Evolutionary conservation across 441 rosid genomes (phyloP).

Genomic region (Viola pubescens): DNA sequence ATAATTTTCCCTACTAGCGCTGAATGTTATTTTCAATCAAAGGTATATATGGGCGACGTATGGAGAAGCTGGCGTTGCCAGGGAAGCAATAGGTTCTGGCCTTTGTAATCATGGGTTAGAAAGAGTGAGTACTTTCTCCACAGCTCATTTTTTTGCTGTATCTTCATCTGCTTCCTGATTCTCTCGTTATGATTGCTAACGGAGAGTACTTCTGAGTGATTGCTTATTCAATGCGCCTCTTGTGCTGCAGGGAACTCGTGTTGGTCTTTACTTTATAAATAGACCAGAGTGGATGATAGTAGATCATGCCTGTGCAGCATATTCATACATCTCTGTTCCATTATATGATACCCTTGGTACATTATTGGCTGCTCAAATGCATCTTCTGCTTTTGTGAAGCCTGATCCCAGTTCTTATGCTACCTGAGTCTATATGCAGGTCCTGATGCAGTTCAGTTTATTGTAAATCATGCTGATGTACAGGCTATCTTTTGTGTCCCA

Average conservation of each 20-base stretch:
- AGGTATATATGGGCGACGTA: slow-evolving; percentile 97
- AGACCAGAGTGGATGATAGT: slow-evolving; percentile 90
- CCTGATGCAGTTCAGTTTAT: slow-evolving; percentile 91
- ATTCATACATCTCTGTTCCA: slow-evolving; percentile 86
- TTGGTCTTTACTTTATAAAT: slow-evolving; percentile 82
- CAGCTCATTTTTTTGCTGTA: neutral
- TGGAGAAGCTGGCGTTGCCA: slow-evolving; percentile 83
- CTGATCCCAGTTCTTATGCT: slow-evolving; percentile 11
- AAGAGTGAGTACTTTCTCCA: slow-evolving; percentile 34
- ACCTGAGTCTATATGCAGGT: slow-evolving; percentile 38
- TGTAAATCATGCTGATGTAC: slow-evolving; percentile 74
- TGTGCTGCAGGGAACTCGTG: slow-evolving; percentile 55
- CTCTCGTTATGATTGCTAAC: neutral
- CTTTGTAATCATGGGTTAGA: slow-evolving; percentile 60
- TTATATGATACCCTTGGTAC: slow-evolving; percentile 94
- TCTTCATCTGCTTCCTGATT: neutral
- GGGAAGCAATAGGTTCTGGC: slow-evolving; percentile 81
- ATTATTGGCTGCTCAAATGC: slow-evolving; percentile 14
- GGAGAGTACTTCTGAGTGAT: neutral
- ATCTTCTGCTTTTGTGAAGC: neutral
- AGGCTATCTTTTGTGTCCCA: slow-evolving; percentile 87
- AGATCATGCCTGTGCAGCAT: slow-evolving; percentile 95
- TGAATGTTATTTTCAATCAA: slow-evolving; percentile 4
- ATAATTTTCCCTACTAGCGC: neutral
- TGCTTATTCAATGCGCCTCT: slow-evolving; percentile 5